Percentiles rank a stretch among this genome's conserved stretches.
Evolutionary conservation across 495 filamentous ascomycete genomes (phyloP).

Genomic region (Hapsidospora chrysogenum): DNA sequence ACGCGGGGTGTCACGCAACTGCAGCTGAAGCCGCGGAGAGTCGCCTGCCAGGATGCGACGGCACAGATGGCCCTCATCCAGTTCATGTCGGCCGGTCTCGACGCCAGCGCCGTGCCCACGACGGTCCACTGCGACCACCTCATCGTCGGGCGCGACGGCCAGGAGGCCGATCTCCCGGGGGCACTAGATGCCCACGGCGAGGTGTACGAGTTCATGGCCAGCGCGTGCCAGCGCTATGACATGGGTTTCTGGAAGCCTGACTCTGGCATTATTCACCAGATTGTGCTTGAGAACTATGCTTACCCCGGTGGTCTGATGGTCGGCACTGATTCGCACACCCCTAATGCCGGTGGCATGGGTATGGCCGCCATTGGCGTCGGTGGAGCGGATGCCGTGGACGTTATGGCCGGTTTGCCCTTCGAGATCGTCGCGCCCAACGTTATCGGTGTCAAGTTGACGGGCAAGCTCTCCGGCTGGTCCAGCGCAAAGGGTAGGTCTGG

Average conservation of each 20-base stretch:
- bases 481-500: too few relatives aligned
- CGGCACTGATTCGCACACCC: constrained; percentile 94
- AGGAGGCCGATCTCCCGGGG: constrained; percentile 68
- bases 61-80: constrained; percentile 96
- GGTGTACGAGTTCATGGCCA: constrained; percentile 93
- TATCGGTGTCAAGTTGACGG: constrained; percentile 75
- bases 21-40: constrained; percentile 92
- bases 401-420: constrained; percentile 90
- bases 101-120: constrained; percentile 83
- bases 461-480: constrained; percentile 75
- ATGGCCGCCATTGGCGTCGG: constrained; percentile 96
- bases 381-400: constrained; percentile 93
- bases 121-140: constrained; percentile 98
- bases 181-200: constrained; percentile 87
- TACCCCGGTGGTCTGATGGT: constrained; percentile 96
- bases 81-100: constrained; percentile 91
- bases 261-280: constrained; percentile 96
- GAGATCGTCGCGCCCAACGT: constrained; percentile 88
- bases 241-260: constrained; percentile 98
- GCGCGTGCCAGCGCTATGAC: constrained; percentile 83
- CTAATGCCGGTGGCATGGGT: constrained; percentile 83
- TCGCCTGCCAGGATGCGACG: constrained; percentile 97
- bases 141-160: constrained; percentile 87
- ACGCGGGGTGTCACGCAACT: constrained; percentile 80
- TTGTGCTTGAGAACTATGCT: constrained; percentile 93